Base-by-base conservation (phyloP, 345 rosid genomes). In the Dipteronia dyeriana region DNA sequence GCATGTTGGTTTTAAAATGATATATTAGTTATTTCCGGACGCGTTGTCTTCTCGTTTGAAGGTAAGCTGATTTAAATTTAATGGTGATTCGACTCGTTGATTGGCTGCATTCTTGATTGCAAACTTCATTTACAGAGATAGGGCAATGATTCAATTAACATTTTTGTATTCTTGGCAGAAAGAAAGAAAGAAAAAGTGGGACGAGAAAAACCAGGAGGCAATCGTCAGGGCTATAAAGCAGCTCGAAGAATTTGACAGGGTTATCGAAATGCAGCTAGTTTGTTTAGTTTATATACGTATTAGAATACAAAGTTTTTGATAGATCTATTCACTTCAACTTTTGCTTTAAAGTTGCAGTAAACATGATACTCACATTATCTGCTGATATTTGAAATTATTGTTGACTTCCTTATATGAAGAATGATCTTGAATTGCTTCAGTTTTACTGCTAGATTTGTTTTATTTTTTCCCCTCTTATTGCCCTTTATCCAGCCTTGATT, bases 1-100 rank as follows among this genome's bases (percentile, higher is more conserved):
- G 98, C 99, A 86, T 71, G 94, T 94, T 62, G 99, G 99, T 73
- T 89, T 73, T 82, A 96, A 96, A 87, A 79, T 96, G 91, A 85
- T 92, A 49, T 92, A 90, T 56, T 88, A 91, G 81, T 90, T 96
- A 72, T 91, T 94, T 83, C 90, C 97, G 0, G 76, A 78, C 56
- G 82, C 82, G 22, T 84, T 94, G 81, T 91, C 88, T 68, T 87
- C 97, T 69, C 95, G 97, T 31, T 84, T 94, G 79, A 96, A 94
- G 97, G 99, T 92, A 75, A 64, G 68, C 53, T 57, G 31, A 0
- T 29, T 29, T 1, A 29, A 29, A 29, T 29, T 29, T 3, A 29
- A 29, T 29, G 31, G 3, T 29, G 59, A 12, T 22, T 67, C 56
- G 54, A 39, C 68, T 60, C 0, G 60, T 80, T 56, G 70, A 56